These are phyloP conservation scores for Cicer bijugum DNA, from an alignment of 306 rosid species.

Conservation along the genomic window DNA sequence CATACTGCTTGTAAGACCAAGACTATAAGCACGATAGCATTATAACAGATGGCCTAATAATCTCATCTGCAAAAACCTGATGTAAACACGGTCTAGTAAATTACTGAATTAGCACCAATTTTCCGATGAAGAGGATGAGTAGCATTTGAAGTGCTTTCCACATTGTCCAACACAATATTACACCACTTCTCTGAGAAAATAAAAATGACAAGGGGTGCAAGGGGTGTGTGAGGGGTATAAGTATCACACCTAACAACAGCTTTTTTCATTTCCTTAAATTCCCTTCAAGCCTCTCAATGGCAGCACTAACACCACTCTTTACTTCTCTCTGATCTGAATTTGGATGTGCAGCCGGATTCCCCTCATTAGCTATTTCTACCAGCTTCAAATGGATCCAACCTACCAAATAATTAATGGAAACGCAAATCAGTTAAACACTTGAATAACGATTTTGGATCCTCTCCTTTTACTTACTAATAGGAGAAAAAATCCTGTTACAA, in stretches of 20 bases:
- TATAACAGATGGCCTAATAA: not conserved
- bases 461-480: slow-evolving; percentile 22
- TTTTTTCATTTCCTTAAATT: slow-evolving; percentile 64
- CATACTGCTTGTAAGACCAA: not conserved
- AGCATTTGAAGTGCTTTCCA: slow-evolving; percentile 28
- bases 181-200: slow-evolving; percentile 18
- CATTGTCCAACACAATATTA: not conserved
- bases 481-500: not conserved
- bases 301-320: slow-evolving; percentile 78
- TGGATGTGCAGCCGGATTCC: slow-evolving; percentile 46
- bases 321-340: slow-evolving; percentile 55
- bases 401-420: slow-evolving; percentile 49
- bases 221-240: not conserved
- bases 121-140: slow-evolving; percentile 19
- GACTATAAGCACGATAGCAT: slow-evolving; percentile 1
- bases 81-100: not conserved
- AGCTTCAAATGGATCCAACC: slow-evolving; percentile 94
- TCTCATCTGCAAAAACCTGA: slow-evolving; percentile 28
- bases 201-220: slow-evolving; percentile 13
- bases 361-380: slow-evolving; percentile 84
- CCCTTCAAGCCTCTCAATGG: slow-evolving; percentile 87
- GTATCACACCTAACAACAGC: slow-evolving; percentile 19
- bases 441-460: slow-evolving; percentile 11
- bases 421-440: slow-evolving; percentile 32
- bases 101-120: slow-evolving; percentile 29